Evolutionary conservation across 768 basidiomycete genomes (phyloP), one percentile per base, ranked within the genome.

Genomic region (Suillus occidentalis): DNA sequence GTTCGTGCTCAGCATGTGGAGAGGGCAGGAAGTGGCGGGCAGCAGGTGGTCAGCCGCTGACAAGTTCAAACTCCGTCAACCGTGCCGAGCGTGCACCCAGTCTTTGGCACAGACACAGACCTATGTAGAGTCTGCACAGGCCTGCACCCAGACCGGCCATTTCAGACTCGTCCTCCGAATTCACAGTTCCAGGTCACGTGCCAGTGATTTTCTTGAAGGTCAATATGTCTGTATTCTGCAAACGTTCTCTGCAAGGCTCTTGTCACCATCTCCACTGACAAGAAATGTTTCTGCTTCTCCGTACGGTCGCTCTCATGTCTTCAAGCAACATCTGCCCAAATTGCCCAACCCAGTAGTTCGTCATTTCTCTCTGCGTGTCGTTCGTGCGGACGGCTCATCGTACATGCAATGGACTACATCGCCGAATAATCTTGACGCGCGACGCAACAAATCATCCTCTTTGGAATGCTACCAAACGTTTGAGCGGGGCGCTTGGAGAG

Each of bases 401-500:
- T 94, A 93, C 75, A 87, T 85, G 6, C 92, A 95, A 69, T 91
- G 90, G 85, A 93, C 91, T 14, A 96, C 95, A 1, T 93, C 94
- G 0, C 94, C 75, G 85, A 42, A 84, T 93, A 55, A 85, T 88
- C 43, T 82, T 95, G 56, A 91, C 94, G 22, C 87, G 94, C 50
- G 95, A 96, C 71, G 88, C 91, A 60, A 92, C 91, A 18, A 96
- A 95, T 74, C 89, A 95, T 70, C 91, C 95, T 1, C 76, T 93
- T 7, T 97, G 91, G 90, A 91, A 92, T 72, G 86, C 90, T 2
- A 84, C 85, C 4, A 78, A 82, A 65, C 81, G 82, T 66, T 79
- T 82, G 31, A 80, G 80, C 64, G 86, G 83, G 49, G 75, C 78
- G 31, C 79, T 80, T 0, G 47, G 47, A 3, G 73, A 88, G 56